These are phyloP conservation scores for Fusarium sp. DNA, from an alignment of 2,329 filamentous ascomycete species.

Conservation along the genomic window DNA sequence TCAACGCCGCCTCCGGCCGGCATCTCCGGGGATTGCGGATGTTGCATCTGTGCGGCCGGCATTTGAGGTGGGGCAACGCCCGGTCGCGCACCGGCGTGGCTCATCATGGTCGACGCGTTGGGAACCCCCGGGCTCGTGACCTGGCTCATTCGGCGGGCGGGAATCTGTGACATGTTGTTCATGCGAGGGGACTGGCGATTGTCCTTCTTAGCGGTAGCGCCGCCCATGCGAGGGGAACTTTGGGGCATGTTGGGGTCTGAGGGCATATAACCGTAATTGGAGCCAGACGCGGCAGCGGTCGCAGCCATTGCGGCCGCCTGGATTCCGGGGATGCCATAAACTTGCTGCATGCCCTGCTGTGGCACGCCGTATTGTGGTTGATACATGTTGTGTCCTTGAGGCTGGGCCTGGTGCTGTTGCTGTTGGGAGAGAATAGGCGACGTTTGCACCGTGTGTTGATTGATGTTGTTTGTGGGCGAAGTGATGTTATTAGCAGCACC, in stretches of 20 bases:
- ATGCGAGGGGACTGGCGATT: conserved; percentile 83
- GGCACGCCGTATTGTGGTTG: conserved; percentile 80
- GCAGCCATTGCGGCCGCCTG: conserved; percentile 93
- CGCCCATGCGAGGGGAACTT: conserved; percentile 82
- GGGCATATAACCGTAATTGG: conserved; percentile 77
- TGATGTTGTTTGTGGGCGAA: conserved; percentile 77
- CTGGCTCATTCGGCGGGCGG: conserved; percentile 78
- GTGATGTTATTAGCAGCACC: conserved; percentile 70
- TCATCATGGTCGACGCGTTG: conserved; percentile 80
- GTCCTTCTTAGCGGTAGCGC: conserved; percentile 76
- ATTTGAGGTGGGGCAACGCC: conserved; percentile 68
- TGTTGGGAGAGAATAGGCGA: conserved; percentile 85
- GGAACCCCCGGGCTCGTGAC: conserved; percentile 80
- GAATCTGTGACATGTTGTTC: conserved; percentile 69
- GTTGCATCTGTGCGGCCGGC: conserved; percentile 72
- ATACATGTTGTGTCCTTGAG: conserved; percentile 81
- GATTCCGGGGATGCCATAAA: conserved; percentile 82
- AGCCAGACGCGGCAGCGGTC: conserved; percentile 89
- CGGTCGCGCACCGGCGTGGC: conserved; percentile 66
- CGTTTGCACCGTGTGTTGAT: conserved; percentile 74
- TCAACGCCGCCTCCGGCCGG: conserved; percentile 76
- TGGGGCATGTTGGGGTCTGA: conserved; percentile 75
- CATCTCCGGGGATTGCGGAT: conserved; percentile 83
- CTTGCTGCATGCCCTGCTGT: conserved; percentile 75
- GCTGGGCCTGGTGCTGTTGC: conserved; percentile 73